Conservation (phyloP, 1,284 basidiomycete genomes). For the Boletus semigastroideus region DNA sequence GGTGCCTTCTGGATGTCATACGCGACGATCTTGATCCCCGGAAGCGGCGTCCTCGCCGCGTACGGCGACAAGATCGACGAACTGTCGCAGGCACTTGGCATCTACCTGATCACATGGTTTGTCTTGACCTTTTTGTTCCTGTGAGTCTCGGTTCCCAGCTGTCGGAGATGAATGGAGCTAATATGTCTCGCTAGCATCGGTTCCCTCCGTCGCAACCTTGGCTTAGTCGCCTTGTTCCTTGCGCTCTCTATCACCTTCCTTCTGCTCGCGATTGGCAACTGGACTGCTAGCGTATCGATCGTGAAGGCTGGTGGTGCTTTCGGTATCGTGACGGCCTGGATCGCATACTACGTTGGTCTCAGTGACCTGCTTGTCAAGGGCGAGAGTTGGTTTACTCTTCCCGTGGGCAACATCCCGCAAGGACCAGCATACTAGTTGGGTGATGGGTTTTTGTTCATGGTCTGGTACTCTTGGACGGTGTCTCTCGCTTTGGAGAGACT, state of each 20-base stretch:
- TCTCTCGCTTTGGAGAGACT: neutral
- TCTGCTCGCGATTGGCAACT: constrained; percentile 51
- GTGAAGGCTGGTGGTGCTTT: constrained; percentile 66
- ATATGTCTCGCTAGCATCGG: constrained; percentile 48
- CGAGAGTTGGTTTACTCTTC: constrained; percentile 49
- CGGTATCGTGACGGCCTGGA: constrained; percentile 65
- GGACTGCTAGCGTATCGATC: constrained; percentile 26
- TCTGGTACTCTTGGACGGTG: constrained; percentile 2
- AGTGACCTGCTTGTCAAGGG: constrained; percentile 59
- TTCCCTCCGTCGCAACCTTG: constrained; percentile 63
- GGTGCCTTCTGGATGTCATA: constrained; percentile 87
- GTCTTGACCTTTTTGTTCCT: constrained; percentile 58
- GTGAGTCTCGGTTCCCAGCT: constrained; percentile 31
- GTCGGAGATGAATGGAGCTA: neutral
- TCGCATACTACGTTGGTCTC: constrained; percentile 71
- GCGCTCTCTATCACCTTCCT: constrained; percentile 68
- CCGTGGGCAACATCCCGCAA: constrained; percentile 42
- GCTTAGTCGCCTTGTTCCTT: constrained; percentile 69
- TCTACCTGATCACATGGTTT: constrained; percentile 71
- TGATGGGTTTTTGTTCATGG: constrained; percentile 7
- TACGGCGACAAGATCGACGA: constrained; percentile 42
- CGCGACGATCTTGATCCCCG: constrained; percentile 64
- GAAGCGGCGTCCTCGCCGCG: constrained; percentile 55
- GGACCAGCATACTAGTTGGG: constrained; percentile 4
- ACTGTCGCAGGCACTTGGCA: constrained; percentile 58